These are phyloP conservation scores for Apiospora aurea DNA, from an alignment of 2,329 filamentous ascomycete species.

Conservation along the genomic window DNA sequence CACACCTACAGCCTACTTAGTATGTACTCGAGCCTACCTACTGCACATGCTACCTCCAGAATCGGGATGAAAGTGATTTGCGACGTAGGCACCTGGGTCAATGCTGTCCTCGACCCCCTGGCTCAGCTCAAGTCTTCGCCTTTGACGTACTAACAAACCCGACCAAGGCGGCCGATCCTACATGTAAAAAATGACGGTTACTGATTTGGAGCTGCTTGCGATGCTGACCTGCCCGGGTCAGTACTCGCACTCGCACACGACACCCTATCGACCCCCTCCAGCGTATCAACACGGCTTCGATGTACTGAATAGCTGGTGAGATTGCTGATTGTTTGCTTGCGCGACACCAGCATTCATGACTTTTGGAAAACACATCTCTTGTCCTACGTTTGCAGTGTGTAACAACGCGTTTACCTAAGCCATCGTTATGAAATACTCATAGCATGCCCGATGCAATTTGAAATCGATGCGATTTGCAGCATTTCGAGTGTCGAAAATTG, in stretches of 20 bases:
- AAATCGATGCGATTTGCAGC: neutral
- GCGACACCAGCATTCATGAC: neutral
- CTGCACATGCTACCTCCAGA: conserved; percentile 5
- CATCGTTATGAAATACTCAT: neutral
- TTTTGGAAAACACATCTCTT: neutral
- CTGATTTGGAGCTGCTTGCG: conserved; percentile 16
- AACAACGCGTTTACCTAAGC: neutral
- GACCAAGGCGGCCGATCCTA: neutral
- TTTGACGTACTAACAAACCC: neutral
- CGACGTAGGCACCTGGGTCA: conserved; percentile 14
- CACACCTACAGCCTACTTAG: neutral
- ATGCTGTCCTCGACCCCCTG: conserved; percentile 4
- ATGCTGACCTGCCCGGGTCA: conserved; percentile 7
- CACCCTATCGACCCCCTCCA: conserved; percentile 1
- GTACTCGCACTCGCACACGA: neutral
- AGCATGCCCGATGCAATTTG: neutral
- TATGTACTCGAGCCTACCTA: neutral
- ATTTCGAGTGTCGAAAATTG: neutral
- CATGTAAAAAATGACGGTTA: neutral
- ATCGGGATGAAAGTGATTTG: conserved; percentile 18
- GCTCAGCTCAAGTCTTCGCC: neutral
- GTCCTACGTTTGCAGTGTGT: neutral
- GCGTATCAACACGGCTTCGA: neutral
- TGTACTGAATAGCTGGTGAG: neutral
- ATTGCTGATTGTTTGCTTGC: conserved; percentile 7